Evolutionary conservation across 148 eudicot species (phyloP).

Genomic region (Rhododendron griersonianum): DNA sequence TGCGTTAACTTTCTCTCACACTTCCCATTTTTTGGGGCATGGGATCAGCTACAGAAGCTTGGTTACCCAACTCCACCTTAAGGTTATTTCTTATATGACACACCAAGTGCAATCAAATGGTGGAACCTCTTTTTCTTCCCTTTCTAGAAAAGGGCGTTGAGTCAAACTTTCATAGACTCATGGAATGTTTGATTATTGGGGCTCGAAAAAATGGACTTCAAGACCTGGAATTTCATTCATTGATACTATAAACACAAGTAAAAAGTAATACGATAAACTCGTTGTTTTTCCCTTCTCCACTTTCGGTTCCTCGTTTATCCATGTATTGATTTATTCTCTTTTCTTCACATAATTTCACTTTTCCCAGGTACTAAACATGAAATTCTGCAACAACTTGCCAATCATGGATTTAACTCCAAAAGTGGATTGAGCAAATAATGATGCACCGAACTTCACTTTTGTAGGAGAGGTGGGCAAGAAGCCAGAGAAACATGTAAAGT

Average conservation of each 20-base stretch:
- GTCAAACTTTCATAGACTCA: background rate
- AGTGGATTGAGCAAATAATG: background rate
- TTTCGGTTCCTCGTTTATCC: background rate
- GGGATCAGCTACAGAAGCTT: background rate
- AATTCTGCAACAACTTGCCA: background rate
- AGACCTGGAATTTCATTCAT: background rate
- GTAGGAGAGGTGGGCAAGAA: background rate
- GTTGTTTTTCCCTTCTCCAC: background rate
- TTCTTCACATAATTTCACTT: background rate
- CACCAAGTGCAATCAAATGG: background rate
- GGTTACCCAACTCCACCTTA: background rate
- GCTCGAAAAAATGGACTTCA: background rate
- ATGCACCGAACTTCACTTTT: background rate
- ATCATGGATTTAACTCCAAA: background rate
- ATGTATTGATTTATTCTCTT: background rate
- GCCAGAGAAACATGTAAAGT: background rate
- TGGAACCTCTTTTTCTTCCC: background rate
- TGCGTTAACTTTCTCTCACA: background rate
- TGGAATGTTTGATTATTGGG: background rate
- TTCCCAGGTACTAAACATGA: background rate
- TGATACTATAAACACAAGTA: background rate
- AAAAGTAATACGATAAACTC: background rate
- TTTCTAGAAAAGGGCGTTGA: background rate
- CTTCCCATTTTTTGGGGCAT: background rate
- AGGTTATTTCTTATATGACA: background rate